Evolutionary conservation across 2,329 filamentous ascomycete species (phyloP).

Genomic region (Peltaster fructicola): DNA sequence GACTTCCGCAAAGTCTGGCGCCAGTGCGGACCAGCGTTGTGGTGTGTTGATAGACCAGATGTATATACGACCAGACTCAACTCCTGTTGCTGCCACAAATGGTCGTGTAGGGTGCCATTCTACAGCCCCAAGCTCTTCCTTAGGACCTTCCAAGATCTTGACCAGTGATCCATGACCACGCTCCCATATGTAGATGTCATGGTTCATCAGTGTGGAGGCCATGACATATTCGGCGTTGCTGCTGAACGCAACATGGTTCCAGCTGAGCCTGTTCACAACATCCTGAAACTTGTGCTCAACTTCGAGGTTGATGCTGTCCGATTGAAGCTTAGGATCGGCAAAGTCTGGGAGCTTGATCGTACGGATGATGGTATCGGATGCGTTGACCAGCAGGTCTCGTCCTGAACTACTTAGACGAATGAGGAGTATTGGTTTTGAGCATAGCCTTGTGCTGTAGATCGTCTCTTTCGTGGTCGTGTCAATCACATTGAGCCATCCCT

Average conservation of each 20-base stretch:
- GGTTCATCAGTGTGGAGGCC: conserved; percentile 93
- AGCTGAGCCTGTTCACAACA: conserved; percentile 81
- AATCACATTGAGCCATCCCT: conserved; percentile 92
- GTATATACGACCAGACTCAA: conserved; percentile 86
- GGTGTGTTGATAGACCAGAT: conserved; percentile 92
- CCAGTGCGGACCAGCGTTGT: conserved; percentile 91
- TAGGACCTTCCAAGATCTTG: conserved; percentile 90
- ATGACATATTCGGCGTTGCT: conserved; percentile 89
- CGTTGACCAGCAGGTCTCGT: conserved; percentile 76
- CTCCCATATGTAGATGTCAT: conserved; percentile 98
- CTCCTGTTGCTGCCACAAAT: conserved; percentile 73
- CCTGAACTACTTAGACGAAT: conserved; percentile 73
- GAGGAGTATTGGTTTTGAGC: conserved; percentile 72
- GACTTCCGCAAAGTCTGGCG: conserved; percentile 91
- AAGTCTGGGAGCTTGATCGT: conserved; percentile 79
- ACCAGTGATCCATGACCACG: conserved; percentile 81
- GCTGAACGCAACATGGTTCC: conserved; percentile 95
- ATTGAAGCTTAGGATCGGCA: conserved; percentile 44
- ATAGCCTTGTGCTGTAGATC: conserved; percentile 79
- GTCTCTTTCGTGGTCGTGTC: conserved; percentile 63
- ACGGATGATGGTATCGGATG: conserved; percentile 84
- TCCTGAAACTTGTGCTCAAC: conserved; percentile 98
- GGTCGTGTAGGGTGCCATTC: conserved; percentile 91
- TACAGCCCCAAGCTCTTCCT: conserved; percentile 88
- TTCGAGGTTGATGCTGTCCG: conserved; percentile 72